Evolutionary conservation across 148 eudicot genomes (phyloP), one percentile per base, ranked within the genome.

Genomic region (Amaranthus cruentus): DNA sequence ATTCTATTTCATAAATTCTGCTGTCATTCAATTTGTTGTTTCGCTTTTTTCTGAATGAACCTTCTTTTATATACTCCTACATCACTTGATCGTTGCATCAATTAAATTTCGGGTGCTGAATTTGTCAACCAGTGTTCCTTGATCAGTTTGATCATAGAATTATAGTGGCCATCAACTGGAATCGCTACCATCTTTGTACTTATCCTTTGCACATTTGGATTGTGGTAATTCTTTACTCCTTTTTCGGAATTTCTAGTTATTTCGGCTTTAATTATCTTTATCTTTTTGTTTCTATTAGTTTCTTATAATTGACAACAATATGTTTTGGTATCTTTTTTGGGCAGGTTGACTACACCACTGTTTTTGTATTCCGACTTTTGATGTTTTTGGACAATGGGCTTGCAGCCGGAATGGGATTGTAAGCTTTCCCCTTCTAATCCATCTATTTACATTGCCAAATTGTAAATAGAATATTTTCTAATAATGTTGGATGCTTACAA

Each of bases 331-430:
- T 8, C 18, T 75, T 64, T 74, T 64, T 5, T 56, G 61, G 62
- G 70, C 68, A 95, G 99, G 96, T 89, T 83, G 99, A 95, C 80
- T 95, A 95, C 67, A 84, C 96, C 5, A 79, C 92, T 13, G 90
- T 95, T 64, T 95, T 95, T 72, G 43, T 92, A 77, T 95, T 95
- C 69, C 94, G 99, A 74, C 83, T 88, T 73, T 73, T 92, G 90
- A 95, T 95, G 99, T 90, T 95, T 84, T 87, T 92, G 77, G 99
- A 95, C 68, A 88, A 92, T 81, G 97, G 94, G 14, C 85, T 95
- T 51, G 88, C 99, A 75, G 86, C 93, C 73, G 97, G 97, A 84
- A 90, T 95, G 97, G 96, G 99, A 90, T 82, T 92, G 99, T 95
- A 92, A 95, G 96, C 46, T 56, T 77, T 76, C 21, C 47, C 43